These are phyloP conservation scores for Naganishia randhawae DNA, from an alignment of 768 basidiomycete genomes.

Conservation along the genomic window DNA sequence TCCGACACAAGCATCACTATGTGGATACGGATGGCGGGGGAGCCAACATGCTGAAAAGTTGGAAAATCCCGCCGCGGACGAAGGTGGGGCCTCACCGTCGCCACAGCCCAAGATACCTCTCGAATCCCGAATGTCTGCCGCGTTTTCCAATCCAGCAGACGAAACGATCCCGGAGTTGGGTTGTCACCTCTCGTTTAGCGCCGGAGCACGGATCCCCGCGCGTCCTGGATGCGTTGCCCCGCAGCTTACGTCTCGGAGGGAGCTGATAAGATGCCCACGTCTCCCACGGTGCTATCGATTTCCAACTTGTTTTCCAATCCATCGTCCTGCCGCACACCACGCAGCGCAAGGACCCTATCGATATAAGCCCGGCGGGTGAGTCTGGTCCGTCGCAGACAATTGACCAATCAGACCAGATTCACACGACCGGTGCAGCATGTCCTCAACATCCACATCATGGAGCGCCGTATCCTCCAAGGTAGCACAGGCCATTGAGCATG, in stretches of 20 bases:
- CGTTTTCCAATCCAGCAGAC: neutral
- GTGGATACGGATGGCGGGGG: neutral
- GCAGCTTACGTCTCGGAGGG: neutral
- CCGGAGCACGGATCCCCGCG: neutral
- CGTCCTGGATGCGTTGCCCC: neutral
- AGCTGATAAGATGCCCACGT: neutral
- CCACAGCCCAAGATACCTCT: neutral
- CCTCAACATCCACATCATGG: neutral
- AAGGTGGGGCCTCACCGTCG: neutral
- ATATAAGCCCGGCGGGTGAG: neutral
- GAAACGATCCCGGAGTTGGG: neutral
- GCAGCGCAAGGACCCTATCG: neutral
- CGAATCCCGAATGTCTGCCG: neutral
- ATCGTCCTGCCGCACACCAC: neutral
- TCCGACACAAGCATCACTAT: neutral
- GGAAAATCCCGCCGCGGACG: neutral
- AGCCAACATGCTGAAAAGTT: neutral
- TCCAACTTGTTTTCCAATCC: slow-evolving; percentile 2
- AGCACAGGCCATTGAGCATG: neutral
- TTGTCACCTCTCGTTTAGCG: neutral
- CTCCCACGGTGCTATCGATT: neutral
- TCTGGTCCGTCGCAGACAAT: too few species aligned
- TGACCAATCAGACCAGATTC: too few species aligned
- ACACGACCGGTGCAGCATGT: neutral
- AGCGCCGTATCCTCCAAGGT: neutral